Percentiles rank a stretch among this genome's conserved stretches.
Evolutionary conservation across 176 grass and related monocot genomes (phyloP).

Genomic region (Metroxylon sagu): DNA sequence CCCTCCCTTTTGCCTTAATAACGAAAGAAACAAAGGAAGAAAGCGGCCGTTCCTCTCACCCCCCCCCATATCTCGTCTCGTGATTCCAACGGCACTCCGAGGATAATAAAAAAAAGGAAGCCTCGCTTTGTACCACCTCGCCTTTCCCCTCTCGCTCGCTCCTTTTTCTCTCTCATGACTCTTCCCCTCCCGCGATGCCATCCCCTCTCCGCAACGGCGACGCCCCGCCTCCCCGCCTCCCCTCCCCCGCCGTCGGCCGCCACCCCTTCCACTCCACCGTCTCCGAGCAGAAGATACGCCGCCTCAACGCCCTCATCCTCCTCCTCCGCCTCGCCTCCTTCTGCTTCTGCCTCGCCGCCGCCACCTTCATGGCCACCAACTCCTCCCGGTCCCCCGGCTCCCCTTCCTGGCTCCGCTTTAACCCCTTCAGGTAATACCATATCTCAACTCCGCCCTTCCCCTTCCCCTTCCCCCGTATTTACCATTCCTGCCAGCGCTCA

Average conservation of each 20-base stretch:
- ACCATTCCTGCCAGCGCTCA: too few species aligned
- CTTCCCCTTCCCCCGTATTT: neutral
- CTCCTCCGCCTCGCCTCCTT: slow-evolving; percentile 41
- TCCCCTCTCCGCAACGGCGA: slow-evolving; percentile 32
- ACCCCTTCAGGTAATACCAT: slow-evolving; percentile 10
- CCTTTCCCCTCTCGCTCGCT: neutral
- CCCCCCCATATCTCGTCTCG: too few species aligned
- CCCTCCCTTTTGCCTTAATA: too few species aligned
- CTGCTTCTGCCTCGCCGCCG: slow-evolving; percentile 35
- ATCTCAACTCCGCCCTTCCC: neutral
- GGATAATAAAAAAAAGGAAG: too few species aligned
- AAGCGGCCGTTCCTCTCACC: too few species aligned
- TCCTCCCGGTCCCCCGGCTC: slow-evolving; percentile 19
- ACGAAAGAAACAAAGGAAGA: too few species aligned
- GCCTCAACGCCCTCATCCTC: slow-evolving; percentile 29
- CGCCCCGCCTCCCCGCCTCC: neutral
- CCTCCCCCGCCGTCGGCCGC: neutral
- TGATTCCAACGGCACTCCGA: too few species aligned
- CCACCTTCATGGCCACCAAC: slow-evolving; percentile 26
- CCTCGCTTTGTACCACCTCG: neutral
- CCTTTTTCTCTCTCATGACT: slow-evolving; percentile 3
- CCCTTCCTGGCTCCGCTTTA: slow-evolving; percentile 11
- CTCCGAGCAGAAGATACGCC: slow-evolving; percentile 28
- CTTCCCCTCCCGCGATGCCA: slow-evolving; percentile 12
- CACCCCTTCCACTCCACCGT: slow-evolving; percentile 25